Evolutionary conservation across 176 grass and related monocot genomes (phyloP), one percentile per base, ranked within the genome.

Genomic region (Chrysopogon serrulatus): DNA sequence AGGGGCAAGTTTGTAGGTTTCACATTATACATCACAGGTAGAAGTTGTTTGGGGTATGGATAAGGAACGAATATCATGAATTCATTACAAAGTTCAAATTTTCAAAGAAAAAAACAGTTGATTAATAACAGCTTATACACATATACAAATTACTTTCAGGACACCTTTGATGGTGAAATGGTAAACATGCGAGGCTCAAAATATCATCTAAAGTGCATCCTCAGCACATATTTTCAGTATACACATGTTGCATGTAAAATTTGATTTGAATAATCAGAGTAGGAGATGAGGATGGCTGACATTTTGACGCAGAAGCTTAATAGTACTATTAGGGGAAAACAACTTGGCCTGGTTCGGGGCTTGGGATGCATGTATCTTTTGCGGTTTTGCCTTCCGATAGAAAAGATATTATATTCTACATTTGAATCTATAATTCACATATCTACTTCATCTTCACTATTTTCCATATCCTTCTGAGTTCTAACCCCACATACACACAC

Each of bases 11-110:
- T 31, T 60, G 47, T 43, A 74, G 27, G 21, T 27, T 56, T 14
- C 37, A 48, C 72, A 87, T 70, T 71, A 78, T 34, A 74, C 10
- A 18, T 63, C 24, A 73, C 71, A 5, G 57, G 65, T 53, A 73
- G 65, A 37, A 43, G 15, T 56, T 88, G 53, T 13, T 79, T 26
- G 5, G 24, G 60, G 37, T 70, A 42, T 40, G 68, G 45, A 71
- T 71, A 16, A 45, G 14, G 40, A 71, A 71, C 13, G 28, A 44
- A 71, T 71, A 44, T 9, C 40, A 70, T 26, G 23, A n/a, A n/a
- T n/a, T n/a, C n/a, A n/a, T n/a, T n/a, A 27, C 37, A 44, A 71
- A 71, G 39, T 71, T 71, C 51, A n/a, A 10, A 3, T n/a, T 56
- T 45, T 56, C 3, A 6, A 14, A 71, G n/a, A 71, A 43, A 71